Evolutionary conservation across 1,284 basidiomycete genomes (phyloP).

Genomic region (Cutaneotrichosporon sp.): DNA sequence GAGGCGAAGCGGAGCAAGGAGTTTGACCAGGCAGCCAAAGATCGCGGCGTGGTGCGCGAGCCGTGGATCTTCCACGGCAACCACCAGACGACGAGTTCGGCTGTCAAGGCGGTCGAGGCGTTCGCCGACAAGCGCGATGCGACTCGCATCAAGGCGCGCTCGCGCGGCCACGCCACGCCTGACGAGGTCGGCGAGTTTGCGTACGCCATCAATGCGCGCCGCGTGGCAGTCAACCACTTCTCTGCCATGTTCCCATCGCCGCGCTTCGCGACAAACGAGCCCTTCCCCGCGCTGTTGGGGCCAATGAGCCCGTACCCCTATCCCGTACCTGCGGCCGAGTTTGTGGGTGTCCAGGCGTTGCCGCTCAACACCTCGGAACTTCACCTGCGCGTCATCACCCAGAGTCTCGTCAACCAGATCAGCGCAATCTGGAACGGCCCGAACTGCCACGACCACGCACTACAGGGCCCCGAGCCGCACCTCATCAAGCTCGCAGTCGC

Average conservation of each 20-base stretch:
- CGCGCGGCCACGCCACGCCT: conserved; percentile 78
- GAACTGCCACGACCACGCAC: conserved; percentile 8
- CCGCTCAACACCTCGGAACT: conserved; percentile 44
- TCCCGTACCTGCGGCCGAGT: conserved; percentile 16
- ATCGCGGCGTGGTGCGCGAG: conserved; percentile 19
- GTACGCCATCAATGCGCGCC: conserved; percentile 61
- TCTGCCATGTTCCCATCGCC: conserved; percentile 60
- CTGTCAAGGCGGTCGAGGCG: conserved; percentile 57
- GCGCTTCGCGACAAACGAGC: conserved; percentile 33
- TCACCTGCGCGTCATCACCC: conserved; percentile 54
- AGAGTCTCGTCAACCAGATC: conserved; percentile 48
- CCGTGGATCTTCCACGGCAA: conserved; percentile 23
- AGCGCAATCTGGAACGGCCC: conserved; percentile 44
- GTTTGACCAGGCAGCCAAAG: conserved; percentile 28
- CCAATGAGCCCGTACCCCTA: conserved; percentile 49
- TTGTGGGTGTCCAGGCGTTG: neutral
- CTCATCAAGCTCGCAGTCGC: conserved; percentile 59
- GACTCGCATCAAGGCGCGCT: conserved; percentile 62
- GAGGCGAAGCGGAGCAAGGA: conserved; percentile 41
- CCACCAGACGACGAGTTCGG: conserved; percentile 26
- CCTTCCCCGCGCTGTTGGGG: conserved; percentile 55
- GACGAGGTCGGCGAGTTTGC: conserved; percentile 80
- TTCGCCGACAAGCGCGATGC: conserved; percentile 48
- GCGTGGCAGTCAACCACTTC: conserved; percentile 79
- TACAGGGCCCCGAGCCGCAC: conserved; percentile 63